Evolutionary conservation across 306 rosid species (phyloP).

Genomic region (Cucurbita moschata): DNA sequence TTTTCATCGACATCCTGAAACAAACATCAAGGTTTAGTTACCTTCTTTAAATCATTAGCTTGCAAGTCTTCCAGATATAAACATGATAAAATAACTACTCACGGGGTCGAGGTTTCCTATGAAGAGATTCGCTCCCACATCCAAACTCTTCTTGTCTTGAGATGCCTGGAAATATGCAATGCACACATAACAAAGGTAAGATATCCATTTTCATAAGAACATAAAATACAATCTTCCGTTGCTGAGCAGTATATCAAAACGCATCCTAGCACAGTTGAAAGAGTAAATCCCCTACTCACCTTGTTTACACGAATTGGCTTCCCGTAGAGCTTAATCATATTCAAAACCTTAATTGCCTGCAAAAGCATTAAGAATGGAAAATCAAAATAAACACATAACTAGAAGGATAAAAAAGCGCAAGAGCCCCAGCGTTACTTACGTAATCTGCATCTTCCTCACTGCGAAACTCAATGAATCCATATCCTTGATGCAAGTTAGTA

Average conservation of each 20-base stretch:
- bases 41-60: neutral
- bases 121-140: conserved; percentile 94
- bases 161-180: conserved; percentile 49
- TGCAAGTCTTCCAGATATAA: neutral
- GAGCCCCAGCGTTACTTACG: conserved; percentile 19
- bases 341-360: conserved; percentile 94
- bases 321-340: conserved; percentile 92
- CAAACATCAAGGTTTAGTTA: conserved; percentile 1
- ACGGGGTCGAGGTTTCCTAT: conserved; percentile 94
- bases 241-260: neutral
- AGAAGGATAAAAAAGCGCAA: neutral
- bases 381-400: neutral
- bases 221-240: neutral
- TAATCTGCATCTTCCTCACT: conserved; percentile 97
- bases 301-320: conserved; percentile 95
- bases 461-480: conserved; percentile 89
- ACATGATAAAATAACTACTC: conserved; percentile 17
- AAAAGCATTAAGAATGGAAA: neutral
- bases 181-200: neutral
- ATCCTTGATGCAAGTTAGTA: conserved; percentile 87
- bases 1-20: conserved; percentile 96
- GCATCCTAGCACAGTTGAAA: neutral
- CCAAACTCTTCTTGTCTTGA: conserved; percentile 96
- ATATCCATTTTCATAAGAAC: conserved; percentile 1
- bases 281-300: conserved; percentile 20